These are phyloP conservation scores for Pseudocercospora pini-densiflorae DNA, from an alignment of 2,329 filamentous ascomycete species.

Conservation along the genomic window DNA sequence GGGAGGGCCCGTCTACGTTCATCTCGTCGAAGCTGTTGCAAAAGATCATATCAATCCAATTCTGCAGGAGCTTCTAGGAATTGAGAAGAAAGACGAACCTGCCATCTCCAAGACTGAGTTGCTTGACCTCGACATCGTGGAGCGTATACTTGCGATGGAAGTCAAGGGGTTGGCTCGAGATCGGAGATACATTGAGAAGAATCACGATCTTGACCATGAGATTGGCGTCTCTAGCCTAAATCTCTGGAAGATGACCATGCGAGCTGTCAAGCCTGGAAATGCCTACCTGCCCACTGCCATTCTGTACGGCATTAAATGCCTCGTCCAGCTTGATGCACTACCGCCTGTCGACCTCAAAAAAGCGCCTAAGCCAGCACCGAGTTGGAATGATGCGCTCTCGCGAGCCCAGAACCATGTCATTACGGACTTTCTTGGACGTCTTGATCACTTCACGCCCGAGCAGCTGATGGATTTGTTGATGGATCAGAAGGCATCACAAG, in stretches of 20 bases:
- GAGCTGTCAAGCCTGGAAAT: slow-evolving; percentile 68
- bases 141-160: slow-evolving; percentile 70
- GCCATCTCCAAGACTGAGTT: slow-evolving; percentile 43
- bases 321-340: slow-evolving; percentile 79
- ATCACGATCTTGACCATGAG: slow-evolving; percentile 67
- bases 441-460: slow-evolving; percentile 74
- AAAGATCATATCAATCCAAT: slow-evolving; percentile 36
- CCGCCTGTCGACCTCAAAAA: slow-evolving; percentile 43
- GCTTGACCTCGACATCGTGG: slow-evolving; percentile 67
- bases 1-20: slow-evolving; percentile 36
- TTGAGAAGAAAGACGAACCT: slow-evolving; percentile 38
- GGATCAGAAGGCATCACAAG: slow-evolving; percentile 69
- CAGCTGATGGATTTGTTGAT: slow-evolving; percentile 73
- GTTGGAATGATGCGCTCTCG: slow-evolving; percentile 77
- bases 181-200: slow-evolving; percentile 66
- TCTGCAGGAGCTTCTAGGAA: slow-evolving; percentile 36
- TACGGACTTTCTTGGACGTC: slow-evolving; percentile 73
- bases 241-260: slow-evolving; percentile 78
- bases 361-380: slow-evolving; percentile 61
- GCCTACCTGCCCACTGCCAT: slow-evolving; percentile 76
- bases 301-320: slow-evolving; percentile 69
- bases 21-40: slow-evolving; percentile 37
- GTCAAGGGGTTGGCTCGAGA: slow-evolving; percentile 72
- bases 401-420: slow-evolving; percentile 67
- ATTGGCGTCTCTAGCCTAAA: slow-evolving; percentile 71